Percentiles rank a stretch among this genome's conserved stretches.
phyloP scores from a whole-genome alignment of 2,329 filamentous ascomycete species.

The Exophiala mesophila region DNA sequence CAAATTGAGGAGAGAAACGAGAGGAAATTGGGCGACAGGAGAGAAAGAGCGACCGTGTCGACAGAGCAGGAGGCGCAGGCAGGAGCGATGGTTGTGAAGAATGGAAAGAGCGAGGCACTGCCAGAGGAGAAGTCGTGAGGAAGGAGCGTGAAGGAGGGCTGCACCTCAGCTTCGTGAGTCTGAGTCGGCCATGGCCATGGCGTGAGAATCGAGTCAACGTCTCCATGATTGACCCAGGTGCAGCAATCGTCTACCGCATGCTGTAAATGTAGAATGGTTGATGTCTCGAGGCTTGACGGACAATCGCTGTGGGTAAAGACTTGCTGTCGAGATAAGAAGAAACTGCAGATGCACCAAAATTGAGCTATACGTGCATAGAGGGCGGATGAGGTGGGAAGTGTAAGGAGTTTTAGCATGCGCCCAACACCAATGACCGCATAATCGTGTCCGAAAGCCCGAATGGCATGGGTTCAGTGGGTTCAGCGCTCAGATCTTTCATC shows the following conservation, averaged over 20 bases:
- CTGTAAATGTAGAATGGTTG: constrained; percentile 2
- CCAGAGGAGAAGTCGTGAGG: constrained; percentile 5
- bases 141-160: constrained; percentile 5
- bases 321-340: background rate
- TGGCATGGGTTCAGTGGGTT: no score
- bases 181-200: constrained; percentile 3
- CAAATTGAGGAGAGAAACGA: constrained; percentile 5
- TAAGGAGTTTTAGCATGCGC: no score
- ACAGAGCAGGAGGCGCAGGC: constrained; percentile 5
- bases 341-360: background rate
- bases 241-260: constrained; percentile 13
- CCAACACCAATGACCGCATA: no score
- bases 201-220: constrained; percentile 17
- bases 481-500: no score
- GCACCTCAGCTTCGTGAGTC: no score
- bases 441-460: no score
- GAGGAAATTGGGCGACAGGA: background rate
- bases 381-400: background rate
- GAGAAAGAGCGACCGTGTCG: no score
- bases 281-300: background rate
- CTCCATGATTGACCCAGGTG: constrained; percentile 15
- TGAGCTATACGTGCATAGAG: background rate
- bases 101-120: background rate
- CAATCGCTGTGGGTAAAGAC: no score
- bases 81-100: constrained; percentile 3